phyloP scores from a whole-genome alignment of 2,329 filamentous ascomycete genomes.

The Coniella vitis region DNA sequence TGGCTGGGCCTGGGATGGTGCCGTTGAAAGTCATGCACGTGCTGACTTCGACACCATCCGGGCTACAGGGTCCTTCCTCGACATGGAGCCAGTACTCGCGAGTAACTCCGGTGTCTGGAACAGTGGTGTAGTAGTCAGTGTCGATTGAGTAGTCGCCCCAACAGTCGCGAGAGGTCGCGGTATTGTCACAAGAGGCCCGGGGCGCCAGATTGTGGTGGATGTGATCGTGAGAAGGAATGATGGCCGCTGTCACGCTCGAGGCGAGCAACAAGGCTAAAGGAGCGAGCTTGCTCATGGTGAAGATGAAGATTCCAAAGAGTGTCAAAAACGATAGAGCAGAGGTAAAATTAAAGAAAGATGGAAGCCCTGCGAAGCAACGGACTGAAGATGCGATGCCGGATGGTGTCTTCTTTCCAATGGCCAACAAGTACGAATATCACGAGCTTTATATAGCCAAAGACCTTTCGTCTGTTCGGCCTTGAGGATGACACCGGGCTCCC shows the following conservation, averaged over 20 bases:
- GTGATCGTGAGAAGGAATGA: conserved; percentile 1
- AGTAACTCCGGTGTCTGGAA: conserved; percentile 18
- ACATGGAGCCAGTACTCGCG: conserved; percentile 22
- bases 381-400: too few relatives aligned
- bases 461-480: not conserved
- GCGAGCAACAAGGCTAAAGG: conserved; percentile 1
- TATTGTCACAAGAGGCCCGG: conserved; percentile 18
- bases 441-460: not conserved
- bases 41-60: conserved; percentile 18
- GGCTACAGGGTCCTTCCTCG: conserved; percentile 17
- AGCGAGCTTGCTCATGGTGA: conserved; percentile 1
- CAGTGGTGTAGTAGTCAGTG: conserved; percentile 26
- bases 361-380: too few relatives aligned
- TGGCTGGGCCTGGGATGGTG: conserved; percentile 25
- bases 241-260: not conserved
- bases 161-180: conserved; percentile 20
- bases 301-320: not conserved
- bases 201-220: not conserved
- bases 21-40: conserved; percentile 27
- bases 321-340: not conserved
- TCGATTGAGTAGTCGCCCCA: conserved; percentile 26
- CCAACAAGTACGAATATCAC: not conserved
- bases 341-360: not conserved
- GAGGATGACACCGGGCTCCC: too few relatives aligned
- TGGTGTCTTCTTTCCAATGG: too few relatives aligned